Evolutionary conservation across 805 yeast species (phyloP).

Genomic region (Nakazawaea siamensis): DNA sequence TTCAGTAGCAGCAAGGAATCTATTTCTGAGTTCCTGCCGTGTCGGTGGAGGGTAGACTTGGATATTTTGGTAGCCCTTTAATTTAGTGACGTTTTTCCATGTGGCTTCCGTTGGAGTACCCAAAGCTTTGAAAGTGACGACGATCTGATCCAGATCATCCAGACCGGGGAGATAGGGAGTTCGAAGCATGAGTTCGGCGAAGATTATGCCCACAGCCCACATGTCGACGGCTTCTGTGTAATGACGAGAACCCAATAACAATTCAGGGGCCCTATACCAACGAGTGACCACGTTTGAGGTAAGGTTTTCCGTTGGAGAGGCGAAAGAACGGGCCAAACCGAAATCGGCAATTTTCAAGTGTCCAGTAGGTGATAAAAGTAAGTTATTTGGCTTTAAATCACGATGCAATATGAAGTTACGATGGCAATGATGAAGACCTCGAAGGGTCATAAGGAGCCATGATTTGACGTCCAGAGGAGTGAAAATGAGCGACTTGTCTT

Average conservation of each 20-base stretch:
- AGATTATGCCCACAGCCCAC: slow-evolving; percentile 96
- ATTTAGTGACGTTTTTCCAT: slow-evolving; percentile 84
- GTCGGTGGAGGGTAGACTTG: slow-evolving; percentile 80
- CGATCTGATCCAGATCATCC: slow-evolving; percentile 83
- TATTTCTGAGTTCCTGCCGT: slow-evolving; percentile 64
- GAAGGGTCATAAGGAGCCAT: slow-evolving; percentile 88
- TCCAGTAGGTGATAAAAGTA: slow-evolving; percentile 81
- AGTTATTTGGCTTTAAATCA: slow-evolving; percentile 88
- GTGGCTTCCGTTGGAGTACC: slow-evolving; percentile 91
- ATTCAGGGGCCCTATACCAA: slow-evolving; percentile 97
- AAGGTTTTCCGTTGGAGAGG: slow-evolving; percentile 66
- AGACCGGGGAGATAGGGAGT: slow-evolving; percentile 93
- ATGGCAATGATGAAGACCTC: slow-evolving; percentile 96
- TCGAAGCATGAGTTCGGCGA: slow-evolving; percentile 92
- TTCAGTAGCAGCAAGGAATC: slow-evolving; percentile 89
- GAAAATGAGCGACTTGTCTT: slow-evolving; percentile 69
- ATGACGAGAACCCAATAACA: slow-evolving; percentile 80
- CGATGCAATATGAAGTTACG: slow-evolving; percentile 85
- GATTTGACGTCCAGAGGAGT: slow-evolving; percentile 83
- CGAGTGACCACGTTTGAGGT: slow-evolving; percentile 95
- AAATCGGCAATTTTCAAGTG: slow-evolving; percentile 93
- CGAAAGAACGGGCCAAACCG: slow-evolving; percentile 84
- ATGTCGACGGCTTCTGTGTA: slow-evolving; percentile 86
- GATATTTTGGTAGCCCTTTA: slow-evolving; percentile 70
- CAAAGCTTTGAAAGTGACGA: slow-evolving; percentile 87